A percentile compares a stretch with the other conserved stretches of the same genome.
Conservation (phyloP, 2,329 filamentous ascomycete genomes). For the Rugonectria rugulosa region DNA sequence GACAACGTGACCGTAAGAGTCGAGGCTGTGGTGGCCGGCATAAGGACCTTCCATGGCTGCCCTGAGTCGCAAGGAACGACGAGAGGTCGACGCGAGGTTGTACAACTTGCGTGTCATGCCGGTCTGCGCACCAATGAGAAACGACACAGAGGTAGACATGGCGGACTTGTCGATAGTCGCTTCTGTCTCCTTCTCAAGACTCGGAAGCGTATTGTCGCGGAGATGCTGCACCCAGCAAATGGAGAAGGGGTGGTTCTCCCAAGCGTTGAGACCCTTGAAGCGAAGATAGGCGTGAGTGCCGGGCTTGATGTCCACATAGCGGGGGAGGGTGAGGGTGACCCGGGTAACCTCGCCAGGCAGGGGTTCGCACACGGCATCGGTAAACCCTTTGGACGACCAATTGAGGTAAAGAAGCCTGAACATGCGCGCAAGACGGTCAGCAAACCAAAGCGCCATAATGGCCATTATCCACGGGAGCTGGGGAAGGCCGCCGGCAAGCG, state of each 20-base stretch:
- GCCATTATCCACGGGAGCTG: slow-evolving; percentile 79
- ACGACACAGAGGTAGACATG: slow-evolving; percentile 70
- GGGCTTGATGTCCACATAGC: slow-evolving; percentile 69
- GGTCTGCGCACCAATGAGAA: slow-evolving; percentile 86
- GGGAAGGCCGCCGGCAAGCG: slow-evolving; percentile 69
- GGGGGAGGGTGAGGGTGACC: slow-evolving; percentile 74
- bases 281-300: slow-evolving; percentile 80
- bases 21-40: slow-evolving; percentile 80
- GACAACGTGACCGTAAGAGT: slow-evolving; percentile 91
- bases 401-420: slow-evolving; percentile 71
- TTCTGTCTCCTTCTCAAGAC: slow-evolving; percentile 51
- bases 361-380: slow-evolving; percentile 70
- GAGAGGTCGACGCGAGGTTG: slow-evolving; percentile 67
- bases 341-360: slow-evolving; percentile 74
- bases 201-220: slow-evolving; percentile 48
- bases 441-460: slow-evolving; percentile 78
- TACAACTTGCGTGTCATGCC: slow-evolving; percentile 88
- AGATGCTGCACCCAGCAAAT: slow-evolving; percentile 75
- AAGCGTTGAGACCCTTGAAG: slow-evolving; percentile 69
- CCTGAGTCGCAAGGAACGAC: slow-evolving; percentile 65
- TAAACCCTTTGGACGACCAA: slow-evolving; percentile 65
- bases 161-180: slow-evolving; percentile 50
- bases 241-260: slow-evolving; percentile 82
- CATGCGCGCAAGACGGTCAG: slow-evolving; percentile 73
- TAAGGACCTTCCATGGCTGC: slow-evolving; percentile 93